Evolutionary conservation across 306 rosid genomes (phyloP).

Genomic region (Malus fusca): DNA sequence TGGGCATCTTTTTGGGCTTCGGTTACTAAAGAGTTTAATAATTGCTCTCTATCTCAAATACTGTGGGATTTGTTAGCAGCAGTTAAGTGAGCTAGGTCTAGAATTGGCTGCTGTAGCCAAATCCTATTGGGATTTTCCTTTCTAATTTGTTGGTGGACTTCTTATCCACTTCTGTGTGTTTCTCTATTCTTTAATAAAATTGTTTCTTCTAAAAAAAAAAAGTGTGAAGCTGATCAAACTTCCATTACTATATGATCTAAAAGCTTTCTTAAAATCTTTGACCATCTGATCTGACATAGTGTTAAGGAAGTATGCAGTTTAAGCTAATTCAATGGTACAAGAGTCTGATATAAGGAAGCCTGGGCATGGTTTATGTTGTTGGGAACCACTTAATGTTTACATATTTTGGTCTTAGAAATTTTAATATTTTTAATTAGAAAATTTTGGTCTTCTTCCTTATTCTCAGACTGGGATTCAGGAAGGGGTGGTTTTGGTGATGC

Average conservation of each 20-base stretch:
- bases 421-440: not conserved
- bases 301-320: not conserved
- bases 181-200: no score
- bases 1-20: no score
- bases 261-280: not conserved
- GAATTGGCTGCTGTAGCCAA: no score
- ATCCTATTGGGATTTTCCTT: no score
- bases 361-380: not conserved
- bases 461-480: slow-evolving; percentile 41
- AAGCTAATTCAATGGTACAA: not conserved
- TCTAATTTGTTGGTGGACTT: no score
- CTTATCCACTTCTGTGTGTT: no score
- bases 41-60: no score
- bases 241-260: not conserved
- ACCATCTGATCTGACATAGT: not conserved
- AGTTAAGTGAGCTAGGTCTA: no score
- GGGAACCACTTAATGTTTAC: not conserved
- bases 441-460: not conserved
- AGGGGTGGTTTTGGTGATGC: slow-evolving; percentile 42
- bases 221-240: not conserved
- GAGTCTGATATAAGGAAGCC: not conserved
- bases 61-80: no score
- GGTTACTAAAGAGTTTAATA: no score
- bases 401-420: not conserved
- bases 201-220: no score